Evolutionary conservation across 768 basidiomycete genomes (phyloP), one percentile per base, ranked within the genome.

Genomic region (Boletellus sp.): DNA sequence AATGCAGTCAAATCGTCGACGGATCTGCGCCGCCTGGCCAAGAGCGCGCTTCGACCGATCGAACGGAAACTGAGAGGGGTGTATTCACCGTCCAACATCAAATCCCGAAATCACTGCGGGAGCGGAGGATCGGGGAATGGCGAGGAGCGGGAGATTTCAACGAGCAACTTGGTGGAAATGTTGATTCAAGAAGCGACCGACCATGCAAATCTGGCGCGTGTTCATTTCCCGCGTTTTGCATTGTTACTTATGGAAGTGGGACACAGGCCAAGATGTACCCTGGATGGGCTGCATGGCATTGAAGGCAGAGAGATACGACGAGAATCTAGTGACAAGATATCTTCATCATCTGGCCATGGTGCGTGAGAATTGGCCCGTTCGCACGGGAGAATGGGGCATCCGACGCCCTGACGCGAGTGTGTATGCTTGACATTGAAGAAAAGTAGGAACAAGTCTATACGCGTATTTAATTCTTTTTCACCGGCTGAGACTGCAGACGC

Each of bases 101-200:
- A 71, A 57, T 75, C 77, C 48, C 72, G 74, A 37, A 59, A 50
- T 31, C 53, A 63, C 10, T 42, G 54, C 4, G 62, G 67, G 4
- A 60, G 57, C n/a, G 61, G 58, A 22, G 48, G 63, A 22, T 56
- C 64, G 6, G 45, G 51, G 13, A 42, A 47, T 2, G 12, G 15
- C 7, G 67, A 66, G 3, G 72, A 74, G 40, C 70, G 68, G 50
- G 73, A 76, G 47, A 79, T 79, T 55, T 83, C 88, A 26, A 90
- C 89, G 17, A 86, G 82, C 51, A 94, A 90, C 70, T 75, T 97
- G 42, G 96, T 97, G 50, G 91, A 97, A 63, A 78, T 85, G 61
- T 73, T 98, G 47, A 94, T 98, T 50, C 85, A 90, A 60, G 90
- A 96, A 64, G 91, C 96, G 15, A 90, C 81, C 3, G 83, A 85